These are phyloP conservation scores for Fusarium sambucinum DNA, from an alignment of 2,329 filamentous ascomycete species.

Conservation along the genomic window DNA sequence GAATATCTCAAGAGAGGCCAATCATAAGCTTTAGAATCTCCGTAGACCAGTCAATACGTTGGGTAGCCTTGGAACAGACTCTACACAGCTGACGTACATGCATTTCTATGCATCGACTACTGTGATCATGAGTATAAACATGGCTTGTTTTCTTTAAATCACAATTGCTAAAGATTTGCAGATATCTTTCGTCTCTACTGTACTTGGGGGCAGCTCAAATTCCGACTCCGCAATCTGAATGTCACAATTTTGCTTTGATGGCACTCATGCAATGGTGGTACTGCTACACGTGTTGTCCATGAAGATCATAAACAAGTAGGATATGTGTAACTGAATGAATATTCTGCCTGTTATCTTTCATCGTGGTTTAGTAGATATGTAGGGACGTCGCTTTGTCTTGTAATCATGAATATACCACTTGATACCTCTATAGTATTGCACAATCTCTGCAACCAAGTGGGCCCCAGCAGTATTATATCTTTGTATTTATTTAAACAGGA, in stretches of 20 bases:
- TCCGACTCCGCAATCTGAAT: accelerated
- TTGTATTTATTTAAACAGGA: no score
- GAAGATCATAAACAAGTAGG: accelerated
- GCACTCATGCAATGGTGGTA: neutral
- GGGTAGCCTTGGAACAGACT: accelerated
- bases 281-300: neutral
- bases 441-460: accelerated
- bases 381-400: neutral
- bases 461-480: neutral
- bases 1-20: neutral
- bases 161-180: neutral
- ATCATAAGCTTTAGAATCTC: neutral
- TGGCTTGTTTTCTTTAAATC: neutral
- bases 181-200: neutral
- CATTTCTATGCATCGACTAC: neutral
- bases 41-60: neutral
- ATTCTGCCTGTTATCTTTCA: neutral
- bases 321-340: neutral
- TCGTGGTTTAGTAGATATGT: neutral
- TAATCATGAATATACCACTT: neutral
- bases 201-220: no score
- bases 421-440: neutral
- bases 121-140: neutral
- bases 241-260: neutral
- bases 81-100: neutral